Conservation (phyloP, 495 filamentous ascomycete species). For the Glarea lozoyensis region DNA sequence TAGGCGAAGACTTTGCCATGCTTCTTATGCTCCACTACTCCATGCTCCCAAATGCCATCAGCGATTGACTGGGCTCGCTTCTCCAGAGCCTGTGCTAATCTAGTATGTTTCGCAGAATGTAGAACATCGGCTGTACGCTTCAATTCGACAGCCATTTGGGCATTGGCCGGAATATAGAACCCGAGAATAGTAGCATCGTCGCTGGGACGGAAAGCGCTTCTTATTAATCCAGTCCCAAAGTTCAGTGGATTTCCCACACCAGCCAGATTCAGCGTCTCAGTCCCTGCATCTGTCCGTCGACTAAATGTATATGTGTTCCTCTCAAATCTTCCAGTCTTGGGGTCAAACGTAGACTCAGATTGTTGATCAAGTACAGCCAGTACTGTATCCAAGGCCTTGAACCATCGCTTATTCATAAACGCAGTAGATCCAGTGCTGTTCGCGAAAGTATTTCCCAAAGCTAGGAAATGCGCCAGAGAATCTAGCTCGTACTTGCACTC, state of each 20-base stretch:
- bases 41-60: slow-evolving; percentile 76
- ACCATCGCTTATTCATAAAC: slow-evolving; percentile 75
- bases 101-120: slow-evolving; percentile 37
- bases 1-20: slow-evolving; percentile 92
- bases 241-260: slow-evolving; percentile 90
- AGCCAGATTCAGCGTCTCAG: slow-evolving; percentile 76
- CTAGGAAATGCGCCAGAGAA: slow-evolving; percentile 85
- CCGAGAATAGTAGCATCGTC: slow-evolving; percentile 95
- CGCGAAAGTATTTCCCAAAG: slow-evolving; percentile 78
- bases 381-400: slow-evolving; percentile 64
- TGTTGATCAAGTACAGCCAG: slow-evolving; percentile 70
- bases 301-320: slow-evolving; percentile 81
- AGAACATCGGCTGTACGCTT: slow-evolving; percentile 67
- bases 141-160: slow-evolving; percentile 89
- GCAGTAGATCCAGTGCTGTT: slow-evolving; percentile 66
- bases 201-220: slow-evolving; percentile 91
- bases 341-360: slow-evolving; percentile 68
- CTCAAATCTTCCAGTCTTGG: slow-evolving; percentile 49
- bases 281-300: slow-evolving; percentile 68
- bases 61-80: slow-evolving; percentile 60
- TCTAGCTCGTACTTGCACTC: slow-evolving; percentile 99
- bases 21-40: slow-evolving; percentile 73
- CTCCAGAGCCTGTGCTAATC: slow-evolving; percentile 45
- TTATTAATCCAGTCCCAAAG: slow-evolving; percentile 71
- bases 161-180: slow-evolving; percentile 94